Conservation (phyloP, 495 filamentous ascomycete genomes). For the Aspergillus panamensis region DNA sequence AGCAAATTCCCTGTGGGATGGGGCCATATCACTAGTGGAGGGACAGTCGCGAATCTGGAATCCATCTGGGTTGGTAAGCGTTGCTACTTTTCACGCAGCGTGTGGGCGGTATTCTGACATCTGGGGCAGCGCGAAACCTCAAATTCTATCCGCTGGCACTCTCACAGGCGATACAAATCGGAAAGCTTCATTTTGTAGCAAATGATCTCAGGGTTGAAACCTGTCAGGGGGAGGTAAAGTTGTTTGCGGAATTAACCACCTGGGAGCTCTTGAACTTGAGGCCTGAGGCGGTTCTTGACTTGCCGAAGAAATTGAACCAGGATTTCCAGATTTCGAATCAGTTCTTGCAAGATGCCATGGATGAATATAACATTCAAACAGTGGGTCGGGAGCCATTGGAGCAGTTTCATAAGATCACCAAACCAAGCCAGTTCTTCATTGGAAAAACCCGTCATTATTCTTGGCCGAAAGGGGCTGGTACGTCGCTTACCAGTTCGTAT, state of each 20-base stretch:
- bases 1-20: conserved; percentile 23
- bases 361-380: conserved; percentile 41
- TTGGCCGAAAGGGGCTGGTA: conserved; percentile 46
- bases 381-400: conserved; percentile 29
- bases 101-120: not conserved
- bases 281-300: conserved; percentile 32
- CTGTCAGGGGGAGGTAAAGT: conserved; percentile 30
- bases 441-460: conserved; percentile 43
- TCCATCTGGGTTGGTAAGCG: conserved; percentile 37
- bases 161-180: conserved; percentile 32
- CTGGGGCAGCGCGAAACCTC: conserved; percentile 37
- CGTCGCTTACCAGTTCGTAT: conserved; percentile 6
- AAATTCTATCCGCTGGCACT: conserved; percentile 50
- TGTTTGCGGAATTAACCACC: conserved; percentile 32
- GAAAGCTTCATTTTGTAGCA: conserved; percentile 30
- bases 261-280: conserved; percentile 38
- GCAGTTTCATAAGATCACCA: conserved; percentile 27
- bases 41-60: conserved; percentile 48
- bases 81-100: not conserved
- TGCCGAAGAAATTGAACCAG: conserved; percentile 33
- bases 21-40: conserved; percentile 46
- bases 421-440: conserved; percentile 33
- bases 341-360: conserved; percentile 31
- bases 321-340: conserved; percentile 35
- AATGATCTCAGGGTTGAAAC: conserved; percentile 33